phyloP scores from a whole-genome alignment of 441 rosid species.

The Melastoma candidum region DNA sequence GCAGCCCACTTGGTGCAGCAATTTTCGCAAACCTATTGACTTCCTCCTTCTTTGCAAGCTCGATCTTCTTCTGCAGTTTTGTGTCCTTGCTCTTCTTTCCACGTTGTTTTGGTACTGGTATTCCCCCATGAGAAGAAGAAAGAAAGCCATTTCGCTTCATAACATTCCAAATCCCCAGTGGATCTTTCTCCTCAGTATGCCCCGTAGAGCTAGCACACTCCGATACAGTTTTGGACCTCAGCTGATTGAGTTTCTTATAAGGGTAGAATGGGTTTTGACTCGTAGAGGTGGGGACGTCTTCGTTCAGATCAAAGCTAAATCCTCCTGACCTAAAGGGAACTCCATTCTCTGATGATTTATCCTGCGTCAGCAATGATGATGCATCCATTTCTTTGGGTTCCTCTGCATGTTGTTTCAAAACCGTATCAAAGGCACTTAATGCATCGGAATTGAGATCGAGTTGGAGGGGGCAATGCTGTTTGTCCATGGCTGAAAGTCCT shows the following conservation, averaged over 20 bases:
- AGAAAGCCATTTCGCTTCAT: slow-evolving; percentile 84
- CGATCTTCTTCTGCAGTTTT: slow-evolving; percentile 51
- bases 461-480: slow-evolving; percentile 8
- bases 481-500: slow-evolving; percentile 15
- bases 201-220: slow-evolving; percentile 54
- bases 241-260: slow-evolving; percentile 19
- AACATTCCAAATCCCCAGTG: slow-evolving; percentile 72
- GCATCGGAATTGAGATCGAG: slow-evolving; percentile 36
- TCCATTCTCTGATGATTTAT: slow-evolving; percentile 17
- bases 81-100: slow-evolving; percentile 53
- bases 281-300: slow-evolving; percentile 39
- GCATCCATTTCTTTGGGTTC: slow-evolving; percentile 8
- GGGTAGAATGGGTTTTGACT: slow-evolving; percentile 26
- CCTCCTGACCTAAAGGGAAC: slow-evolving; percentile 24
- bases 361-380: slow-evolving; percentile 5
- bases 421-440: slow-evolving; percentile 17
- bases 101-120: slow-evolving; percentile 64
- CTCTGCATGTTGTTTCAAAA: slow-evolving; percentile 17
- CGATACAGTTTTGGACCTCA: slow-evolving; percentile 37
- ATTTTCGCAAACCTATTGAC: slow-evolving; percentile 69
- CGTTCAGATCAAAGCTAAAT: slow-evolving; percentile 42
- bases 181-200: slow-evolving; percentile 46
- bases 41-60: slow-evolving; percentile 68
- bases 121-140: slow-evolving; percentile 50
- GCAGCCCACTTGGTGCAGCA: slow-evolving; percentile 86